Conservation (phyloP, 768 basidiomycete genomes). For the Russula virescens region DNA sequence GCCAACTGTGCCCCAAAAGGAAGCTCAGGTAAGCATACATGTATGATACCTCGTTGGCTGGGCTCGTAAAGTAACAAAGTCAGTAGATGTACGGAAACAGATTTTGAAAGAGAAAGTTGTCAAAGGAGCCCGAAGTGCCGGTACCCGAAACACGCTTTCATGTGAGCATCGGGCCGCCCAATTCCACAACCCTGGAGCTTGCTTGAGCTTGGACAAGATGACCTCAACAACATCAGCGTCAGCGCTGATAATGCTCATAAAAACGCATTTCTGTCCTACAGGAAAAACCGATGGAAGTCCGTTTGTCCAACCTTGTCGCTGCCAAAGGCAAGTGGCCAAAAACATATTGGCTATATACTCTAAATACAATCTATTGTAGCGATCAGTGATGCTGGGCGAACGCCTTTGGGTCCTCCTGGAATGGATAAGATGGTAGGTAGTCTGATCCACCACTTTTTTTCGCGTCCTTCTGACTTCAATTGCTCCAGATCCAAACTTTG, state of each 20-base stretch:
- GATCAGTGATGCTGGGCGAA: conserved; percentile 95
- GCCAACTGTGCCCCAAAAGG: no score
- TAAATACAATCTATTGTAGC: conserved; percentile 41
- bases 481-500: conserved; percentile 80
- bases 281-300: conserved; percentile 98
- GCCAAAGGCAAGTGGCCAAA: conserved; percentile 66
- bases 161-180: conserved; percentile 8
- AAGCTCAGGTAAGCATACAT: no score
- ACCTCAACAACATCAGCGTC: conserved; percentile 28
- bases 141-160: no score
- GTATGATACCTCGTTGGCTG: no score
- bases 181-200: no score
- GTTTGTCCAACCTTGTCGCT: conserved; percentile 95
- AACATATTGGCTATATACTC: conserved; percentile 15
- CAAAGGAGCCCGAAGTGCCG: no score
- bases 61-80: no score
- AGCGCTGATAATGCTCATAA: conserved; percentile 26
- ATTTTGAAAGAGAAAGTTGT: no score
- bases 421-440: conserved; percentile 97
- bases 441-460: neutral
- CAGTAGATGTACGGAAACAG: no score
- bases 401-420: conserved; percentile 91
- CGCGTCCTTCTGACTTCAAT: conserved; percentile 7
- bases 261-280: conserved; percentile 34
- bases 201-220: conserved; percentile 23